Percentiles rank a stretch among this genome's conserved stretches.
These are phyloP conservation scores for Silene noctiflora DNA, from an alignment of 179 eudicot genomes.

Conservation along the genomic window DNA sequence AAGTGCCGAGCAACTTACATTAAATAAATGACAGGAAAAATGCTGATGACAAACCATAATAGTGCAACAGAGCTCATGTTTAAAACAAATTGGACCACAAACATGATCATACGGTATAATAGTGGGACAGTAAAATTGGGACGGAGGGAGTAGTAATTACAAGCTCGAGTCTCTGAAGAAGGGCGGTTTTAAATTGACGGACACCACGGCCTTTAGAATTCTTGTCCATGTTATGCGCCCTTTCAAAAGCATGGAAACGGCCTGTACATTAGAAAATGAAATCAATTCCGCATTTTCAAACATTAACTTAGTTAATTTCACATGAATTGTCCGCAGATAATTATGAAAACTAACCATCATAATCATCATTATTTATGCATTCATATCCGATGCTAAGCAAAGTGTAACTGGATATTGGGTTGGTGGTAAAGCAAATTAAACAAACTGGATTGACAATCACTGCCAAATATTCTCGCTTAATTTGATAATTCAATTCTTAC, in stretches of 20 bases:
- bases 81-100: background rate
- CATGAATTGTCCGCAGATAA: too few relatives aligned
- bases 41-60: too few relatives aligned
- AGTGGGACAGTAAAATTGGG: background rate
- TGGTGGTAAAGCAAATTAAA: background rate
- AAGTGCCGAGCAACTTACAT: too few relatives aligned
- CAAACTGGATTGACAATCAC: background rate
- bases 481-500: background rate
- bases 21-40: too few relatives aligned
- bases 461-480: background rate
- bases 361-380: background rate
- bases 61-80: too few relatives aligned
- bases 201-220: slow-evolving; percentile 92
- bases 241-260: slow-evolving; percentile 95
- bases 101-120: background rate
- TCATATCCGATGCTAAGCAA: too few relatives aligned
- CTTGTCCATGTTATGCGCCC: slow-evolving; percentile 87
- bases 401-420: background rate
- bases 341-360: slow-evolving; percentile 7
- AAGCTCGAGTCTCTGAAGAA: slow-evolving; percentile 95
- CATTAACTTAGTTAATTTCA: too few relatives aligned
- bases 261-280: slow-evolving; percentile 39
- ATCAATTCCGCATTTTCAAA: background rate
- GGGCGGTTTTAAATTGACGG: slow-evolving; percentile 87
- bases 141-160: slow-evolving; percentile 28